These are phyloP conservation scores for Wickerhamomyces ciferrii DNA, from an alignment of 805 yeast genomes.

Conservation along the genomic window DNA sequence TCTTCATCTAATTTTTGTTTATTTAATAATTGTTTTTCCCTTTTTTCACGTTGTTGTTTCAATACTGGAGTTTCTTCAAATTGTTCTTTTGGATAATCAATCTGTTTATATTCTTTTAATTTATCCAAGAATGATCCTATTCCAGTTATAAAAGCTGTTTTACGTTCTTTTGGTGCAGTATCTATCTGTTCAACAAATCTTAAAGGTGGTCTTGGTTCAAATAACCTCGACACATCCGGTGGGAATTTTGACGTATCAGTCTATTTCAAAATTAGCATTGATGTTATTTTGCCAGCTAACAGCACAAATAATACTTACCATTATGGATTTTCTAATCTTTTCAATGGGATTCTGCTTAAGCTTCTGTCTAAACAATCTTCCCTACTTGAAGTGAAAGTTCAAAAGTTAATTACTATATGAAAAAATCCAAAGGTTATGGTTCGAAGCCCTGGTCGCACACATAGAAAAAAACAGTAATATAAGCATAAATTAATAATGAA, in stretches of 20 bases:
- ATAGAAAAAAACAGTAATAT: background rate
- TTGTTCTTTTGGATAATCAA: slow-evolving; percentile 8
- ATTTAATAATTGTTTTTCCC: slow-evolving; percentile 16
- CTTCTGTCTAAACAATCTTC: no score
- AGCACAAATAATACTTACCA: background rate
- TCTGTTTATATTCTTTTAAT: slow-evolving; percentile 24
- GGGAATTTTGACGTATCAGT: slow-evolving; percentile 30
- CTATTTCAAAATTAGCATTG: slow-evolving; percentile 4
- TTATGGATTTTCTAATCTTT: background rate
- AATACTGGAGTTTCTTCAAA: slow-evolving; percentile 26
- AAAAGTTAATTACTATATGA: background rate
- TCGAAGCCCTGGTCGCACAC: background rate
- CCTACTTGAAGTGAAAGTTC: no score
- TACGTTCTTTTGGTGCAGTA: slow-evolving; percentile 9
- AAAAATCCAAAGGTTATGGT: background rate
- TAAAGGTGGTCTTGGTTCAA: slow-evolving; percentile 24
- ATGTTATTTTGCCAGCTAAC: background rate
- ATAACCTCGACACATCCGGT: slow-evolving; percentile 35
- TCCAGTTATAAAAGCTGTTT: slow-evolving; percentile 14
- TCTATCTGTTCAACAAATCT: slow-evolving; percentile 15
- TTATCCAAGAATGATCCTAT: slow-evolving; percentile 14
- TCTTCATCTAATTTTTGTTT: slow-evolving; percentile 29
- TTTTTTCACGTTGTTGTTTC: slow-evolving; percentile 21
- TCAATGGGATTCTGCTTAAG: no score
- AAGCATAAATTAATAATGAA: no score